Conservation (phyloP, 306 rosid genomes). For the Quercus robur region DNA sequence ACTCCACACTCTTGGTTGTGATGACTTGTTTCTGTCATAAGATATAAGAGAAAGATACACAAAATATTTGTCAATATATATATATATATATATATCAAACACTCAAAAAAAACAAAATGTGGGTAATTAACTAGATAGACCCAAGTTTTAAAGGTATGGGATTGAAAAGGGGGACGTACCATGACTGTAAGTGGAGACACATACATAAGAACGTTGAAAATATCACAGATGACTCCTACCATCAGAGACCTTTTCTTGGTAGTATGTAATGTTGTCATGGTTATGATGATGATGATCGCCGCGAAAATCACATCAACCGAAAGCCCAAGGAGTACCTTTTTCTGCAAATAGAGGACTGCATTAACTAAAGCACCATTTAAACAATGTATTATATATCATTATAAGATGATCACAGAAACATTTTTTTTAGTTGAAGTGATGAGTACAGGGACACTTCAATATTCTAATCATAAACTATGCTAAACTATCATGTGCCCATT, state of each 20-base stretch:
- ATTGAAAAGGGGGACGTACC: constrained; percentile 31
- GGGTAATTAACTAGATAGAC: background rate
- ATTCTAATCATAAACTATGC: too few species aligned
- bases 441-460: too few species aligned
- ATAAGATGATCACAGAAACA: too few species aligned
- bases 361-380: background rate
- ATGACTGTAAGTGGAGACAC: constrained; percentile 61
- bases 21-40: constrained; percentile 52
- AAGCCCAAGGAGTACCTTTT: constrained; percentile 22
- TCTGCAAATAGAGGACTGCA: constrained; percentile 31
- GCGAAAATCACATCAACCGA: constrained; percentile 28
- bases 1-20: constrained; percentile 61
- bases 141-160: background rate
- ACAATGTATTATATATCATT: background rate
- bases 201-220: constrained; percentile 76
- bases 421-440: too few species aligned
- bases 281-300: constrained; percentile 26
- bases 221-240: constrained; percentile 60
- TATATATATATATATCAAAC: background rate
- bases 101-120: background rate
- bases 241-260: constrained; percentile 40
- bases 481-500: too few species aligned
- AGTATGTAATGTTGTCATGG: constrained; percentile 40
- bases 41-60: background rate
- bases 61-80: background rate